Conservation (phyloP, 805 yeast genomes). For the Starmerella ratchasimensis region DNA sequence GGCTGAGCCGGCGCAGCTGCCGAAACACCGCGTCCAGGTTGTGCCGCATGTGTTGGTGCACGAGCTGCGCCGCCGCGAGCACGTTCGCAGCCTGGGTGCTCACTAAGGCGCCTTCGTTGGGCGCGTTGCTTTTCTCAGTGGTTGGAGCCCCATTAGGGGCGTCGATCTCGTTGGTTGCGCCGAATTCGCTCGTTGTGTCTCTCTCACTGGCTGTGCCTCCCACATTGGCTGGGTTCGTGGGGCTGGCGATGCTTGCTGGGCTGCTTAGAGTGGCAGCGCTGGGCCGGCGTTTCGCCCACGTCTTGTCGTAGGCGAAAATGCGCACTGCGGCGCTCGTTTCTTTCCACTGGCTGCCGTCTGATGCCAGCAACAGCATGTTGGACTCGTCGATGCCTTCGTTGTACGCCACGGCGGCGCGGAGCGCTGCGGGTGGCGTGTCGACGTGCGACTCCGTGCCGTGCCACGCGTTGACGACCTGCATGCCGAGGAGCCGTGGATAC, state of each 20-base stretch:
- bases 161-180: no score
- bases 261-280: no score
- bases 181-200: no score
- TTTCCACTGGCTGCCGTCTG: conserved; percentile 21
- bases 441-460: conserved; percentile 21
- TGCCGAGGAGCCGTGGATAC: no score
- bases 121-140: no score
- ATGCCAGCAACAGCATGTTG: conserved; percentile 22
- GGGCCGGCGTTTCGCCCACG: conserved; percentile 6
- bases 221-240: no score
- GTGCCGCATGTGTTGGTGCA: conserved; percentile 1
- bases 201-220: no score
- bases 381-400: conserved; percentile 14
- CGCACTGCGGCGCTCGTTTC: conserved; percentile 20
- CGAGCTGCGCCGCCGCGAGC: conserved; percentile 4
- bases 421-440: conserved; percentile 17
- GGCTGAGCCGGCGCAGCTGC: conserved; percentile 3
- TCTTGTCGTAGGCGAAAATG: conserved; percentile 21
- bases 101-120: no score
- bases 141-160: no score
- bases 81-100: no score
- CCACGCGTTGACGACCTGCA: conserved; percentile 22
- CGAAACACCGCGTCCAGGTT: conserved; percentile 2
- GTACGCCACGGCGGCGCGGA: conserved; percentile 15
- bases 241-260: no score